A percentile compares a stretch with the other conserved stretches of the same genome.
phyloP scores from a whole-genome alignment of 768 basidiomycete genomes.

The Zangia roseola region DNA sequence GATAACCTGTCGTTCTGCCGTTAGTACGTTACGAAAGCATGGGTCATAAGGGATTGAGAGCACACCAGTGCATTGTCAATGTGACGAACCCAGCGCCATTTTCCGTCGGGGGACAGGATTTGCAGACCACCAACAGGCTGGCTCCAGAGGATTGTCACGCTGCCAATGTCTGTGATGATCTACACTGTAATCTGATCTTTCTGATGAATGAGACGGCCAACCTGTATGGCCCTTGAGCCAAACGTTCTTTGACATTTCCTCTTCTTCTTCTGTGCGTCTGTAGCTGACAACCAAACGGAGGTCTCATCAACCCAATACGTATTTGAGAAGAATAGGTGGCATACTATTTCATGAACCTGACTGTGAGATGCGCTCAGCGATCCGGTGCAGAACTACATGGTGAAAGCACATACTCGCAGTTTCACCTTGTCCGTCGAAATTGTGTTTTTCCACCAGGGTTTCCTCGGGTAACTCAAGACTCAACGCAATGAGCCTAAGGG shows the following conservation, averaged over 20 bases:
- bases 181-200: constrained; percentile 21
- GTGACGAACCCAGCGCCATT: constrained; percentile 59
- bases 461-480: constrained; percentile 57
- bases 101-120: constrained; percentile 49
- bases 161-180: constrained; percentile 52
- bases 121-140: constrained; percentile 60
- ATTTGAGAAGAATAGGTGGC: constrained; percentile 7
- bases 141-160: constrained; percentile 56
- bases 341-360: constrained; percentile 66
- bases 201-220: constrained; percentile 14
- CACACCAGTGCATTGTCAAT: constrained; percentile 55
- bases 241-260: constrained; percentile 48
- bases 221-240: constrained; percentile 62
- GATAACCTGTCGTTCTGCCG: constrained; percentile 41
- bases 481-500: constrained; percentile 43
- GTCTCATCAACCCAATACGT: too few relatives aligned
- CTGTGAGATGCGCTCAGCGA: constrained; percentile 28
- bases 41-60: not conserved
- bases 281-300: constrained; percentile 33
- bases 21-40: not conserved
- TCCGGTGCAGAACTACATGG: not conserved
- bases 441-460: constrained; percentile 47
- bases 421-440: constrained; percentile 38
- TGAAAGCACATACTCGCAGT: constrained; percentile 33
- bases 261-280: constrained; percentile 49